These are phyloP conservation scores for Globisporangium takayamanum DNA, from an alignment of 352 stramenopile species.

Conservation along the genomic window DNA sequence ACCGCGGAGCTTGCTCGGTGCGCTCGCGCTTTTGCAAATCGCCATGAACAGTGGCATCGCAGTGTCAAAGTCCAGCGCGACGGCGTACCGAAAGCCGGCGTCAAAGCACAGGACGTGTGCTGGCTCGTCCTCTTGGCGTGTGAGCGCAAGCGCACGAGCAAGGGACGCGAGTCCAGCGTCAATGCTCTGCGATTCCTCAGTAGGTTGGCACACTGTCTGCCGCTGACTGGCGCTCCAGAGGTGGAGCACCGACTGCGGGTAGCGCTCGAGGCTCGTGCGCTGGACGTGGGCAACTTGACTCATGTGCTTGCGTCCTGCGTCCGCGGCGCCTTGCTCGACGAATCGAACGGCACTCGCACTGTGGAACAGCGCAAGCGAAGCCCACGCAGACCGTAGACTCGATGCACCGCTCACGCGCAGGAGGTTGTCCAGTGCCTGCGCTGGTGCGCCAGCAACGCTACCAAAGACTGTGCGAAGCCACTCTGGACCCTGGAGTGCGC, in stretches of 20 bases:
- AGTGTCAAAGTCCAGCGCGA: constrained; percentile 20
- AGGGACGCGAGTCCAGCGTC: background rate
- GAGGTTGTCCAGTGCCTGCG: constrained; percentile 22
- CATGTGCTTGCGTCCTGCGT: constrained; percentile 4
- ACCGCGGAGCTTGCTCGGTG: constrained; percentile 29
- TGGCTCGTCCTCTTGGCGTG: constrained; percentile 12
- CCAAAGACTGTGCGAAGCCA: constrained; percentile 19
- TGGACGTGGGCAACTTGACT: constrained; percentile 8
- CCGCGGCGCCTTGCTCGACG: constrained; percentile 12
- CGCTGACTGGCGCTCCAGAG: constrained; percentile 25
- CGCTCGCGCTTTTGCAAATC: constrained; percentile 30
- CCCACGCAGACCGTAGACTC: constrained; percentile 22
- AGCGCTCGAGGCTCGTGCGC: constrained; percentile 13
- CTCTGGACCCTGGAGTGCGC: constrained; percentile 20
- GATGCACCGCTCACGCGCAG: constrained; percentile 11
- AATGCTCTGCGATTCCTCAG: background rate
- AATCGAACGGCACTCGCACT: constrained; percentile 18
- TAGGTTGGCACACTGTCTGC: background rate
- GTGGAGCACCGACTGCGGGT: constrained; percentile 28
- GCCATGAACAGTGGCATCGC: constrained; percentile 25
- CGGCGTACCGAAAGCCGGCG: constrained; percentile 23
- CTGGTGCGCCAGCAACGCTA: constrained; percentile 17
- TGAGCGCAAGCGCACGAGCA: constrained; percentile 5
- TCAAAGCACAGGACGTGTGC: constrained; percentile 35
- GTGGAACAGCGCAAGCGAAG: constrained; percentile 27